Evolutionary conservation across 192 early-diverging fungal genomes (phyloP), one percentile per base, ranked within the genome.

Genomic region (Mortierella antarctica): DNA sequence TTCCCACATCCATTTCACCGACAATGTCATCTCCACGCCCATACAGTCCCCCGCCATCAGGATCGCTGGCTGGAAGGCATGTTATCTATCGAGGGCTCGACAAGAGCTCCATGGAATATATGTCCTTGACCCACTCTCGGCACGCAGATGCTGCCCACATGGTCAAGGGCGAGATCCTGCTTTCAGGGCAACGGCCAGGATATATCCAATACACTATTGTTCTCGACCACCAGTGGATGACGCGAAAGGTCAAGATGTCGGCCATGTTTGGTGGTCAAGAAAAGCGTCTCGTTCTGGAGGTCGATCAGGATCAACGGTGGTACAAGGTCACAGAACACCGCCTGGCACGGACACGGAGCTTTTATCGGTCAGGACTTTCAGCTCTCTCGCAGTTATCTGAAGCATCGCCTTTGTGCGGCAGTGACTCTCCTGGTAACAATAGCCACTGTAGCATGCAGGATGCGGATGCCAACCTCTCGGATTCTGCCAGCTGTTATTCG

Each of bases 31-130:
- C 70, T 10, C 56, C 75, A 51, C 50, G 70, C 51, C 51, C 65
- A 4, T 80, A 68, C 41, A 66, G 65, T 13, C 77, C 77, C 17
- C 70, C 77, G 5, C 70, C 59, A 11, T 72, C 77, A 23, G 77
- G 77, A 47, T 80, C 77, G 8, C 65, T 80, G 7, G 65, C 67
- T 46, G 77, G 77, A 44, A 49, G 63, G 12, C 70, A 72, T 68
- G 69, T 68, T 41, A 80, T 80, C 46, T 80, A 80, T 46, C 65
- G 77, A 31, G 70, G 77, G 2, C 57, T 80, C 7, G 50, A 9
- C 21, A 71, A 66, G 42, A 80, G 70, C 65, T 80, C 77, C 14
- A 80, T 80, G 77, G 77, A 80, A 51, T 79, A 79, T 53, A 68
- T 72, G 70, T 80, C 77, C 13, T 40, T 80, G 39, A 80, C 77